Conservation (phyloP, 257 asterid species). For the Solanum dulcamara region DNA sequence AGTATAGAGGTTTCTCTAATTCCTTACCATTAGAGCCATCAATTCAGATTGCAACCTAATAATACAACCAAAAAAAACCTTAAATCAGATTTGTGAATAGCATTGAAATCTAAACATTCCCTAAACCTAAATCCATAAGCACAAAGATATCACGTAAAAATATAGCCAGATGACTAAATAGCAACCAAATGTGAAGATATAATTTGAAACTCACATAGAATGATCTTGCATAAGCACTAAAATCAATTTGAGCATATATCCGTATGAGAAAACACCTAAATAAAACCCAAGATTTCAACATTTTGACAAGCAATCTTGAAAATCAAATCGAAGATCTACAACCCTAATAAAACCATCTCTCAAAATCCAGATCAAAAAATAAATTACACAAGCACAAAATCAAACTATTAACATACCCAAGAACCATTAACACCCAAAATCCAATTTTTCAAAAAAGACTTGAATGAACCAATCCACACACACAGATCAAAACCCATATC, state of each 20-base stretch:
- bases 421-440: not conserved
- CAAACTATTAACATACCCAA: not conserved
- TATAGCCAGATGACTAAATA: not conserved
- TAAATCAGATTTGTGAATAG: not conserved
- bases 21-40: constrained; percentile 90
- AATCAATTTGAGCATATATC: not conserved
- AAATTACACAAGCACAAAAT: not conserved
- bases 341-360: not conserved
- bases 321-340: not conserved
- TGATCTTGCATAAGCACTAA: not conserved
- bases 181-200: not conserved
- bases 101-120: not conserved
- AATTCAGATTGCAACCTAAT: constrained; percentile 87
- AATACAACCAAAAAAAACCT: not conserved
- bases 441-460: not conserved
- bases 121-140: not conserved
- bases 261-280: not conserved
- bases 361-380: not conserved
- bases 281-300: not conserved
- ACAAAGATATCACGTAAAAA: not conserved
- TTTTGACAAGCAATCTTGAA: not conserved
- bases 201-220: not conserved
- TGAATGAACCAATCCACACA: not conserved
- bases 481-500: not conserved
- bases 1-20: not conserved